Percentiles rank a stretch among this genome's conserved stretches.
These are phyloP conservation scores for Trametes gibbosa DNA, from an alignment of 768 basidiomycete genomes.

Conservation along the genomic window DNA sequence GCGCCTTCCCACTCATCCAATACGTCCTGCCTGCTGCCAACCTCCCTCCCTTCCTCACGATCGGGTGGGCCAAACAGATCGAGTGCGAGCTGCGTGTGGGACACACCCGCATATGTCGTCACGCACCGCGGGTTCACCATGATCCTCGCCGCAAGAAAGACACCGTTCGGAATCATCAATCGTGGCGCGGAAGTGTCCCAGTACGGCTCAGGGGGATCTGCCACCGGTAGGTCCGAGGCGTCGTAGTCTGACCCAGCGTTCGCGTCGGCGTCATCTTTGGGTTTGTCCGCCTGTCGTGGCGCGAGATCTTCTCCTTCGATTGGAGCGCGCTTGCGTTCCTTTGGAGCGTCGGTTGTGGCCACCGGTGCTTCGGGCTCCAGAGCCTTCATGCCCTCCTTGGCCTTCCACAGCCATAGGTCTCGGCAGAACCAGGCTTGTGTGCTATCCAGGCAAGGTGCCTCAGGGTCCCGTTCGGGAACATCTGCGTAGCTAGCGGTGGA, in stretches of 20 bases:
- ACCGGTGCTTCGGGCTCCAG: slow-evolving; percentile 34
- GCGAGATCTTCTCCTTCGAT: slow-evolving; percentile 26
- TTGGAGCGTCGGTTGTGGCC: slow-evolving; percentile 11
- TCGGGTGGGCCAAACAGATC: slow-evolving; percentile 77
- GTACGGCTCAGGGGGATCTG: slow-evolving; percentile 36
- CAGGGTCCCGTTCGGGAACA: slow-evolving; percentile 57
- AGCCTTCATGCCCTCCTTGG: slow-evolving; percentile 70
- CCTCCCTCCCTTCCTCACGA: slow-evolving; percentile 39
- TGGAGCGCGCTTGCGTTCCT: slow-evolving; percentile 2
- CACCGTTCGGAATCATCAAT: slow-evolving; percentile 80
- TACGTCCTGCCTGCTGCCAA: slow-evolving; percentile 67
- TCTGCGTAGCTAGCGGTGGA: slow-evolving; percentile 52
- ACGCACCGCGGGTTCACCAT: slow-evolving; percentile 95
- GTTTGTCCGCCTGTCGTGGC: slow-evolving; percentile 28
- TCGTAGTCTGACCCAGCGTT: slow-evolving; percentile 88
- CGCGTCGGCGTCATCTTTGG: slow-evolving; percentile 60
- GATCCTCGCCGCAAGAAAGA: slow-evolving; percentile 86
- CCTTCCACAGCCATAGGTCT: slow-evolving; percentile 92
- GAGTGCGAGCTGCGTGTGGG: slow-evolving; percentile 91
- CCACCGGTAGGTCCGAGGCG: slow-evolving; percentile 43
- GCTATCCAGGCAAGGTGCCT: slow-evolving; percentile 90
- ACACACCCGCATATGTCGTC: slow-evolving; percentile 97
- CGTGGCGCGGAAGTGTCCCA: slow-evolving; percentile 29
- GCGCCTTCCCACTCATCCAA: slow-evolving; percentile 96
- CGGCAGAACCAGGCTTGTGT: slow-evolving; percentile 98